Base-by-base conservation (phyloP, 106 monocot genomes). In the Hemerocallis citrina region DNA sequence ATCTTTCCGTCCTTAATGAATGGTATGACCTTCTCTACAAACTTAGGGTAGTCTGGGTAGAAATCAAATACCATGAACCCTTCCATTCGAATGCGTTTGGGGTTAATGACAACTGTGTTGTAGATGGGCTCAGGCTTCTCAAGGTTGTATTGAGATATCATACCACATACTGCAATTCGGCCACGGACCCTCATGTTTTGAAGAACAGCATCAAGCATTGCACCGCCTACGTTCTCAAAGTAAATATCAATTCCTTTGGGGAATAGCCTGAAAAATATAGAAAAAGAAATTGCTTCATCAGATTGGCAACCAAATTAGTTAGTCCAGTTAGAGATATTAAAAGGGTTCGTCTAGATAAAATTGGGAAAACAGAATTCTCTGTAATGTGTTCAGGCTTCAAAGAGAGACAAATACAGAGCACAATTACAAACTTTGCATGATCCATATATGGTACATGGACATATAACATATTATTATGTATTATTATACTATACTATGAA, bases 201-300 rank as follows among this genome's bases (percentile, higher is more conserved):
- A 28, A 84, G 78, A 50, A 70, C 79, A 3, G 75, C 83, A 17
- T 84, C 83, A 0, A 84, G 75, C 73, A 71, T 77, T 43, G 71
- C 41, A 2, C 83, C 82, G 0, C 82, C 74, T 5, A 82, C 82
- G 27, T 79, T 75, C 52, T 84, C 83, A 16, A 79, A 84, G 48
- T 79, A 84, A 21, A 84, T 79, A 41, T 84, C 83, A 25, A 84
- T 84, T 10, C 83, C 83, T 37, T 79, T 59, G 0, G 83, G 75
- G 23, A 84, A 84, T 42, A 34, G 63, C 71, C 83, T 79, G 55
- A 52, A 47, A 21, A n/a, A n/a, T n/a, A n/a, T n/a, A n/a, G n/a
- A n/a, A n/a, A n/a, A n/a, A n/a, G n/a, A n/a, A n/a, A n/a, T n/a
- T n/a, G n/a, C n/a, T n/a, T n/a, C n/a, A n/a, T n/a, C n/a, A n/a